A percentile compares a stretch with the other conserved stretches of the same genome.
Evolutionary conservation across 306 rosid genomes (phyloP).

Genomic region (Myrica gale): DNA sequence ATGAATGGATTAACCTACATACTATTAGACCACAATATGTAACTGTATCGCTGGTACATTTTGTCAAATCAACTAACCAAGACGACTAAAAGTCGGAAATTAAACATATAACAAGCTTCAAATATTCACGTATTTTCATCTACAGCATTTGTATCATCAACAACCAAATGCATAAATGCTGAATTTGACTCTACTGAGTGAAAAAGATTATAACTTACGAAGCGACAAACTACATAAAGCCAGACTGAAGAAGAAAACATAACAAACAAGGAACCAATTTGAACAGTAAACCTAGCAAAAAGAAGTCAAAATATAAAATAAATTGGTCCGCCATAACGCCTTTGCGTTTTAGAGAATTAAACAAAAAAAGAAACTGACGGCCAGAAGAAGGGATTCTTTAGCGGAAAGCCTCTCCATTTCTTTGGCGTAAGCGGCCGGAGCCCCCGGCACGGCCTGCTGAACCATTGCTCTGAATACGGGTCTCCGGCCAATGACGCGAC

Average conservation of each 20-base stretch:
- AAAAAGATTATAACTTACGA: not conserved
- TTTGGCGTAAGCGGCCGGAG: conserved; percentile 87
- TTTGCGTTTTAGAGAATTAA: not conserved
- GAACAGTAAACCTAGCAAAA: not conserved
- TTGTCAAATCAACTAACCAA: not conserved
- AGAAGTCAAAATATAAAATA: not conserved
- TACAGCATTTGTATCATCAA: not conserved
- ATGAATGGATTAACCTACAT: not conserved
- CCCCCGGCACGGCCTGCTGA: conserved; percentile 77
- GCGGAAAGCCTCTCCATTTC: conserved; percentile 99
- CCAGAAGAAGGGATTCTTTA: conserved; percentile 94
- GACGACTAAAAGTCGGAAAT: not conserved
- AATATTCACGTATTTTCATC: not conserved
- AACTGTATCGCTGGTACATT: not conserved
- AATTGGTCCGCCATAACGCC: not conserved
- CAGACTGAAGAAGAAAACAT: not conserved
- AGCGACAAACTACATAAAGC: not conserved
- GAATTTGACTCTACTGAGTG: not conserved
- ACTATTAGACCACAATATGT: not conserved
- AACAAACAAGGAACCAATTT: not conserved
- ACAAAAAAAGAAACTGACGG: conserved; percentile 49
- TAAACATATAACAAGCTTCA: not conserved
- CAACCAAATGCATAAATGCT: conserved; percentile 1
- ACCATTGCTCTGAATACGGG: conserved; percentile 67
- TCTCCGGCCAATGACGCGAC: conserved; percentile 21